Base-by-base conservation (phyloP, 164 flowering plant genomes). In the Chimonanthus salicifolius region DNA sequence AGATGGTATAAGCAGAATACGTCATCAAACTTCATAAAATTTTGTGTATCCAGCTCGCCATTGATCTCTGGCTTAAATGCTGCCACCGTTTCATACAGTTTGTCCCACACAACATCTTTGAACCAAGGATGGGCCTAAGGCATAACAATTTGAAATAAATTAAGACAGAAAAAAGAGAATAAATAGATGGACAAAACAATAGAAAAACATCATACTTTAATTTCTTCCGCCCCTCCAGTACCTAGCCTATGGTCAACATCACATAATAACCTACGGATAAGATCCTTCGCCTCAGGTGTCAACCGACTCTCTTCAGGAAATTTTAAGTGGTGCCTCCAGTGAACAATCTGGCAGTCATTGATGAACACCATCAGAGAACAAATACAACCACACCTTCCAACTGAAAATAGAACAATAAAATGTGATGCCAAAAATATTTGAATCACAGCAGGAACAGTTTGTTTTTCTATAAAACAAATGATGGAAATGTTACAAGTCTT, bases 101-200 rank as follows among this genome's bases (percentile, higher is more conserved):
- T 88, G 82, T 90, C 97, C 99, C 99, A 96, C 4, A 62, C 79
- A 71, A 86, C 70, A 80, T 84, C 97, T 86, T 79, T 88, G 82
- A 96, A 96, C 99, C 99, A 96, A 70, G 98, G 95, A 85, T 96
- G 99, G 76, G 88, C 90, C 99, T 96, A 87, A 44, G 21, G 21
- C 64, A 66, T 16, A 51, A 16, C 60, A 71, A 58, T 54, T 44
- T 7, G 51, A 1, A 46, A 4, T 20, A 62, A 44, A 44, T 43
- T 44, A 47, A 21, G 6, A 45, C 51, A 45, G 58, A 66, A 44
- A 9, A 62, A 10, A 54, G 10, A 33, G 33, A 54, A 10, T 45
- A 66, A 15, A 45, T 15, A 44, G 7, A 13, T 6, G 11, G 45
- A 66, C 11, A 2, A 6, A 43, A 11, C 68, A 66, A 43, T 13